phyloP scores from a whole-genome alignment of 257 asterid species.

The Nicotiana tabacum region DNA sequence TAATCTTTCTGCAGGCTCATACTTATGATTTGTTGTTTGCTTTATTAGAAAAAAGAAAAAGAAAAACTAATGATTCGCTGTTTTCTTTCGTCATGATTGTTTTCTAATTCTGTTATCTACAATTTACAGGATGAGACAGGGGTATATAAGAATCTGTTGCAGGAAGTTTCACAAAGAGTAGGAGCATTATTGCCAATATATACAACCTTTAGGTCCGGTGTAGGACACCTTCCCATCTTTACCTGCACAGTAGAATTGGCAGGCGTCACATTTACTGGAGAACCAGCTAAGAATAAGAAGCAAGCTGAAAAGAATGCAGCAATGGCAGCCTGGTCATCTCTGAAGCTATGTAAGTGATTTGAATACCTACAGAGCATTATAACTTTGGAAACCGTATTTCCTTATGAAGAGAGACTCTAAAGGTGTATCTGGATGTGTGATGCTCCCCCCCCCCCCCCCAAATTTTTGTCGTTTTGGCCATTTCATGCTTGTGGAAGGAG shows the following conservation, averaged over 20 bases:
- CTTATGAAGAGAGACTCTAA: too few species aligned
- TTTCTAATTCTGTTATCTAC: neutral
- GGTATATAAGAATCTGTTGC: constrained; percentile 41
- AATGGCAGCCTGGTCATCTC: constrained; percentile 46
- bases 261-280: constrained; percentile 38
- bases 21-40: neutral
- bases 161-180: constrained; percentile 47
- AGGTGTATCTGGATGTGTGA: too few species aligned
- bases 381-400: neutral
- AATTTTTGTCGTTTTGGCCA: neutral
- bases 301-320: constrained; percentile 51
- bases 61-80: neutral
- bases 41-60: too few species aligned
- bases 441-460: too few species aligned
- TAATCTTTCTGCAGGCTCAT: neutral
- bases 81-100: neutral
- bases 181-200: constrained; percentile 39
- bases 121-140: constrained; percentile 42
- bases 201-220: constrained; percentile 35
- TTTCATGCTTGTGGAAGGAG: neutral
- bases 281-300: constrained; percentile 45
- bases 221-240: constrained; percentile 41
- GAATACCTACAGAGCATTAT: neutral
- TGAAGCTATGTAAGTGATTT: constrained; percentile 28
- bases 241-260: constrained; percentile 40